A percentile compares a stretch with the other conserved stretches of the same genome.
Conservation (phyloP, 2,329 filamentous ascomycete species). For the Colletotrichum caudatum region DNA sequence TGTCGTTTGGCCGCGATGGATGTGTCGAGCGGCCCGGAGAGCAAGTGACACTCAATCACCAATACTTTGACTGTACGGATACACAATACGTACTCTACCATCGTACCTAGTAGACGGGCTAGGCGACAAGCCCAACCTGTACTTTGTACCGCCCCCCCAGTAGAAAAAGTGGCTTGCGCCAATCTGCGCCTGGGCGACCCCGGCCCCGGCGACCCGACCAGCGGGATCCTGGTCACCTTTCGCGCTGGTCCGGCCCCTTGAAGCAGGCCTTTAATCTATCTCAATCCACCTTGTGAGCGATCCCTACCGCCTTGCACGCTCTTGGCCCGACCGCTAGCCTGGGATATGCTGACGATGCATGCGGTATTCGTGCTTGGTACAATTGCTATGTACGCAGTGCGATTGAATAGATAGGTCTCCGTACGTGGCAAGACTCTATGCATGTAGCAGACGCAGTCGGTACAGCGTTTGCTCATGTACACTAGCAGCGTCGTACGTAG, state of each 20-base stretch:
- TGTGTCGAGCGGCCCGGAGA: neutral
- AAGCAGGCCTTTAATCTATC: slow-evolving; percentile 42
- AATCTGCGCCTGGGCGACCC: no score
- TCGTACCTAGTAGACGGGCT: slow-evolving; percentile 1
- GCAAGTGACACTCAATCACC: neutral
- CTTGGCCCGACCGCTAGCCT: slow-evolving; percentile 31
- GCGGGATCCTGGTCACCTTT: slow-evolving; percentile 31
- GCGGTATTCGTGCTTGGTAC: no score
- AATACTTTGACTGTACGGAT: no score
- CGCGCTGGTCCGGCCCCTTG: slow-evolving; percentile 39
- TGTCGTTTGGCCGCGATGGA: slow-evolving; percentile 6
- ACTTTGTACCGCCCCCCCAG: neutral
- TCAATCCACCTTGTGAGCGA: slow-evolving; percentile 37
- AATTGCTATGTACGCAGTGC: no score
- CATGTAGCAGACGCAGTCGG: neutral
- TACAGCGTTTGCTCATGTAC: neutral
- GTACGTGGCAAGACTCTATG: neutral
- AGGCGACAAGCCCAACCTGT: slow-evolving; percentile 15
- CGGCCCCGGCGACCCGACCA: slow-evolving; percentile 27
- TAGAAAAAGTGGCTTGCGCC: slow-evolving; percentile 9
- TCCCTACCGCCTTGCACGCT: slow-evolving; percentile 28
- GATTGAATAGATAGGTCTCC: no score
- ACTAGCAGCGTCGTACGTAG: slow-evolving; percentile 9
- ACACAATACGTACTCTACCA: no score
- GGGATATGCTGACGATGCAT: slow-evolving; percentile 29